These are phyloP conservation scores for Anacardium occidentale DNA, from an alignment of 345 rosid species.

Conservation along the genomic window DNA sequence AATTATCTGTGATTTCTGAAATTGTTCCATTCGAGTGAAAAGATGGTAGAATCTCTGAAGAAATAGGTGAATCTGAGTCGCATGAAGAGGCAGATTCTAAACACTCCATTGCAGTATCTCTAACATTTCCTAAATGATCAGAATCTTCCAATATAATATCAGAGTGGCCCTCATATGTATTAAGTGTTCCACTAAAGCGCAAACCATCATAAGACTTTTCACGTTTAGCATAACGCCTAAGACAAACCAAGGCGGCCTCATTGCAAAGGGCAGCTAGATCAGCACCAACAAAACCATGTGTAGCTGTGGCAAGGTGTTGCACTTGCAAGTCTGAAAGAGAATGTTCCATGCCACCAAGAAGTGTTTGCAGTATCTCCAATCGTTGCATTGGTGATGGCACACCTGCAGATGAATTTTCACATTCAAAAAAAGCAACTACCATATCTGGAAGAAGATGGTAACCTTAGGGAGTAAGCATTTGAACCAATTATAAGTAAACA, in stretches of 20 bases:
- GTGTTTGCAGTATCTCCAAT: slow-evolving; percentile 52
- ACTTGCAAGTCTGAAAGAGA: slow-evolving; percentile 59
- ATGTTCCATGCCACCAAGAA: slow-evolving; percentile 64
- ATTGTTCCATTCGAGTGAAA: slow-evolving; percentile 18
- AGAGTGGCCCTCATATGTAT: slow-evolving; percentile 19
- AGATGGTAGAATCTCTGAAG: slow-evolving; percentile 23
- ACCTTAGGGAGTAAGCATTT: slow-evolving; percentile 9
- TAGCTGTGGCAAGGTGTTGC: slow-evolving; percentile 63
- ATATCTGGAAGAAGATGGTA: not conserved
- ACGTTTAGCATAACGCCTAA: slow-evolving; percentile 50
- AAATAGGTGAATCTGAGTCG: slow-evolving; percentile 29
- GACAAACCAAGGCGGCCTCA: slow-evolving; percentile 81
- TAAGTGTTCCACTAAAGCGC: slow-evolving; percentile 25
- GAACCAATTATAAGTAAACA: not conserved
- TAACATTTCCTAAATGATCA: slow-evolving; percentile 23
- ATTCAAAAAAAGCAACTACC: not conserved
- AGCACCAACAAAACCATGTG: slow-evolving; percentile 98
- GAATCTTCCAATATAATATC: slow-evolving; percentile 29
- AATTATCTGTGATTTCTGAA: slow-evolving; percentile 29
- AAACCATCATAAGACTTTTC: slow-evolving; percentile 25
- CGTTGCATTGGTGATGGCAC: slow-evolving; percentile 88
- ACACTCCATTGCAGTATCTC: slow-evolving; percentile 32
- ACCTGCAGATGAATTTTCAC: slow-evolving; percentile 46
- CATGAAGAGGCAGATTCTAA: slow-evolving; percentile 44
- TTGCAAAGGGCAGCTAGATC: slow-evolving; percentile 82